Conservation (phyloP, 148 eudicot genomes). For the Nyssa sinensis region DNA sequence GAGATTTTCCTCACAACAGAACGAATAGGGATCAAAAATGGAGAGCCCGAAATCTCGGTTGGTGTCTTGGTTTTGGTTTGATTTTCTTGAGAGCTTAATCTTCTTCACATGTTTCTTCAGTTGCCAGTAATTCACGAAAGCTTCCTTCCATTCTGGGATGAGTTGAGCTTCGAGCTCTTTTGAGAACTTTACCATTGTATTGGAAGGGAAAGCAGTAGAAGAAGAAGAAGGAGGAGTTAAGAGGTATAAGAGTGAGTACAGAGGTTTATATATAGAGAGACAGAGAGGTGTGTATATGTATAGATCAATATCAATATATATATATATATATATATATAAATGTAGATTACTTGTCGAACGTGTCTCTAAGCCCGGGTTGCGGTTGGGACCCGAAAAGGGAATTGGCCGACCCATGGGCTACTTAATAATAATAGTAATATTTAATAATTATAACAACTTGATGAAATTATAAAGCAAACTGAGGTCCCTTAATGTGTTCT, state of each 20-base stretch:
- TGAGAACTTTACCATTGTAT: conserved; percentile 86
- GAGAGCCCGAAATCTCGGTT: conserved; percentile 41
- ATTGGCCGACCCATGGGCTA: too few species aligned
- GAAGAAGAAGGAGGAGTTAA: conserved; percentile 11
- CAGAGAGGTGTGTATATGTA: not conserved
- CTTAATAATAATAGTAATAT: too few species aligned
- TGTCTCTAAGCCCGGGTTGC: too few species aligned
- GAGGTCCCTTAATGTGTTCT: too few species aligned
- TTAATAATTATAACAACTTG: too few species aligned
- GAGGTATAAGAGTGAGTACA: not conserved
- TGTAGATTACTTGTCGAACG: not conserved
- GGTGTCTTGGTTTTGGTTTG: conserved; percentile 30
- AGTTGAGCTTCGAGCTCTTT: conserved; percentile 94
- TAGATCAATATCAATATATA: too few species aligned
- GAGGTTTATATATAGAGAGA: conserved; percentile 13
- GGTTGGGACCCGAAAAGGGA: too few species aligned
- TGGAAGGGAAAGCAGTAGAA: not conserved
- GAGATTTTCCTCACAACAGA: conserved; percentile 20
- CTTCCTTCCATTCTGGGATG: conserved; percentile 92
- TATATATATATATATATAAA: too few species aligned
- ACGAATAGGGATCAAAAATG: conserved; percentile 55
- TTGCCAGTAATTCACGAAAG: conserved; percentile 81
- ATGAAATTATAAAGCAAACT: too few species aligned
- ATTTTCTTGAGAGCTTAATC: conserved; percentile 50
- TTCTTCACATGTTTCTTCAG: conserved; percentile 83